Base-by-base conservation (phyloP, 441 rosid genomes). In the Euphorbia schlechtendalii region DNA sequence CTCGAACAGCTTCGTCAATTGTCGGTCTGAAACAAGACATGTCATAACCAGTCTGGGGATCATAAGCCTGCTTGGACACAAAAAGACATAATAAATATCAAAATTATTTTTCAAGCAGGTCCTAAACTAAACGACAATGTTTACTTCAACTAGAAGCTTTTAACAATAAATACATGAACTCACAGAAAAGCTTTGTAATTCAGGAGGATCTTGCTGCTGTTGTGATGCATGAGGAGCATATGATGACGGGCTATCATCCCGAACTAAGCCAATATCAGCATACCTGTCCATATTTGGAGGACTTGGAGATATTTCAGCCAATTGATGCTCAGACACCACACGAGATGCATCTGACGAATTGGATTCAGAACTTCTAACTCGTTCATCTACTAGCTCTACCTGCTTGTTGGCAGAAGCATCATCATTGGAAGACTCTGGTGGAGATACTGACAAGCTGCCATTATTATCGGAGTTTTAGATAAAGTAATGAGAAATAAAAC, bases 21-120 rank as follows among this genome's bases (percentile, higher is more conserved):
- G 83, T n/a, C 21, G 89, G 89, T 71, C 89, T 80, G 74, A 87
- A 84, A 80, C 87, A 92, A 28, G 90, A 74, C 5, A 86, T 72
- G 65, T 86, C 98, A 73, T 92, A 89, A 49, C 82, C 83, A 66
- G 83, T 72, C 54, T 74, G 95, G 54, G 82, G 80, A 77, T 82
- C 91, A 78, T 89, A 87, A 13, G 77, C 91, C 96, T 92, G 89
- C 69, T 66, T 56, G 45, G 61, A 74, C 77, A 60, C 36, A 63
- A 53, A 63, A 22, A 25, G 52, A 66, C n/a, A 52, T 65, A 59
- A 77, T 63, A 52, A 67, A 49, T 34, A 27, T 11, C 53, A 15
- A 65, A 9, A 21, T 18, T n/a, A n/a, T n/a, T n/a, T n/a, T n/a
- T n/a, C n/a, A n/a, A n/a, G n/a, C n/a, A n/a, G n/a, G n/a, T n/a